Conservation (phyloP, 441 rosid species). For the Manihot esculenta region DNA sequence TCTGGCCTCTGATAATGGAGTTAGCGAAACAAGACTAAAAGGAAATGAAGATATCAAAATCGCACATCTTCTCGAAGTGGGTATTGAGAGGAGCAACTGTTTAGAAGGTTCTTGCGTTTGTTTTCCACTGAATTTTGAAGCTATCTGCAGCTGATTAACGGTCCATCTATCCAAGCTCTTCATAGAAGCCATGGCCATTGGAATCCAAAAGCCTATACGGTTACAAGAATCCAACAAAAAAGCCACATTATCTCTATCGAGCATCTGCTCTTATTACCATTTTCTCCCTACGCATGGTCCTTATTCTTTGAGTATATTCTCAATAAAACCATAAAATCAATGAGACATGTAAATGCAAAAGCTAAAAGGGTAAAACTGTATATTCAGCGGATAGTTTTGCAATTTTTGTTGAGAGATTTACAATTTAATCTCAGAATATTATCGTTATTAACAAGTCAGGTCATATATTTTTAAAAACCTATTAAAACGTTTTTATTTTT, state of each 20-base stretch:
- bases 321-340: too few species aligned
- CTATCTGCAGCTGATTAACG: slow-evolving; percentile 20
- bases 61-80: slow-evolving; percentile 58
- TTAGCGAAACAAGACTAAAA: slow-evolving; percentile 36
- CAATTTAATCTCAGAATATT: too few species aligned
- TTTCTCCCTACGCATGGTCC: not conserved
- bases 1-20: slow-evolving; percentile 60
- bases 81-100: slow-evolving; percentile 33
- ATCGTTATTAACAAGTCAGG: too few species aligned
- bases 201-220: not conserved
- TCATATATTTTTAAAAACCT: too few species aligned
- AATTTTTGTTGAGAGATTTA: too few species aligned
- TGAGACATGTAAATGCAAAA: too few species aligned
- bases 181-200: slow-evolving; percentile 43
- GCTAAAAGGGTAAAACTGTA: too few species aligned
- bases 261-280: slow-evolving; percentile 4
- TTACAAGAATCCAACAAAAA: not conserved
- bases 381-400: too few species aligned
- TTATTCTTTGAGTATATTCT: not conserved
- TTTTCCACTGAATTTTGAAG: slow-evolving; percentile 7
- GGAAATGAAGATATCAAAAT: slow-evolving; percentile 52
- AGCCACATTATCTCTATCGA: slow-evolving; percentile 1
- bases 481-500: too few species aligned
- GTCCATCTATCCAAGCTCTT: slow-evolving; percentile 34
- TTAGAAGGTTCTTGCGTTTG: slow-evolving; percentile 25